Base-by-base conservation (phyloP, 768 basidiomycete genomes). In the Cubamyces lactineus region DNA sequence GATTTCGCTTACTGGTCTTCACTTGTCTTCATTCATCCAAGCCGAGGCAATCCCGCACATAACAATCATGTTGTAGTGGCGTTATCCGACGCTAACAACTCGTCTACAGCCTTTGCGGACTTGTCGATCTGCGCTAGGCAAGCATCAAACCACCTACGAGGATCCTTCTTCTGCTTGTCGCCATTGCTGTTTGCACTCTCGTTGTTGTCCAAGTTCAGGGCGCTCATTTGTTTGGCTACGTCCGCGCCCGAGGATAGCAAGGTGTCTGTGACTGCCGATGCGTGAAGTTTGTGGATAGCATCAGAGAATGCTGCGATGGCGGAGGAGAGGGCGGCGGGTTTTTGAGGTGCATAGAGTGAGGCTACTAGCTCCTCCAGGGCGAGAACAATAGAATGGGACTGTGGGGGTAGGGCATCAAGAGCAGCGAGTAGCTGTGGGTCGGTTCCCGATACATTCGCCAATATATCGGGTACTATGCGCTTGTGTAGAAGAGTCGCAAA, bases 341-440 rank as follows among this genome's bases (percentile, higher is more conserved):
- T 79, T 67, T 92, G 89, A 5, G 88, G 87, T 0, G 82, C 63
- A 69, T 92, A 89, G 42, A 89, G 74, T 2, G 85, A 75, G n/a
- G 87, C 79, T 21, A 87, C 80, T 55, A 91, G 75, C 42, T 92
- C 87, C 69, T 92, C 91, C 4, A 83, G 79, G 3, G 82, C 78
- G 50, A 79, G 70, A 17, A 87, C 77, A 21, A 90, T 77, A 7
- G 73, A 68, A 30, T 81, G 76, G 2, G 89, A 91, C 9, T 75
- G 75, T 2, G 69, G 41, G 16, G 82, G 78, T 5, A 92, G 76
- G 21, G 67, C 55, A 67, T 89, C 88, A n/a, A 89, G 74, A 0
- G n/a, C 66, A 53, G 21, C 51, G 23, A 47, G 69, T 67, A 59
- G 68, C 16, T 66, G 61, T 50, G 70, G 64, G 48, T 63, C 66